Percentiles rank a stretch among this genome's conserved stretches.
These are phyloP conservation scores for Lasiodiplodia theobromae DNA, from an alignment of 2,329 filamentous ascomycete genomes.

Conservation along the genomic window DNA sequence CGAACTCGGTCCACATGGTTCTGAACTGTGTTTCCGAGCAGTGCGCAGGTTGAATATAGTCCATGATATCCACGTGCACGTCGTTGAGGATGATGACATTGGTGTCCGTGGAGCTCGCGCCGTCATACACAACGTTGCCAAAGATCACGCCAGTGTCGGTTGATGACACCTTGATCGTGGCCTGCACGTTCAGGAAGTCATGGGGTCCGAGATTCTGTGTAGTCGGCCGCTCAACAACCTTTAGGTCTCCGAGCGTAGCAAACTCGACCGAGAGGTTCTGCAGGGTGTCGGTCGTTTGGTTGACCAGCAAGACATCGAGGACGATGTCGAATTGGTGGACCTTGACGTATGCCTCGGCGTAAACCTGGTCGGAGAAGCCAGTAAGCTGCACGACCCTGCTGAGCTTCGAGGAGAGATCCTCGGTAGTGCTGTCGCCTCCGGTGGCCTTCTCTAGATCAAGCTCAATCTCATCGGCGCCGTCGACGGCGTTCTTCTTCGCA, in stretches of 20 bases:
- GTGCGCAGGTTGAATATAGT: slow-evolving; percentile 96
- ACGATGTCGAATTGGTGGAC: slow-evolving; percentile 99
- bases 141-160: slow-evolving; percentile 99
- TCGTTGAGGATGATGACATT: slow-evolving; percentile 98
- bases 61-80: slow-evolving; percentile 98
- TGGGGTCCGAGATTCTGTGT: slow-evolving; percentile 95
- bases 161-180: slow-evolving; percentile 96
- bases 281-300: slow-evolving; percentile 94
- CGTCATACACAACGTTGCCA: slow-evolving; percentile 97
- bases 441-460: slow-evolving; percentile 92
- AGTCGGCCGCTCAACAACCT: slow-evolving; percentile 94
- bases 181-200: slow-evolving; percentile 98
- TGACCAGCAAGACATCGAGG: slow-evolving; percentile 93
- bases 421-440: slow-evolving; percentile 81
- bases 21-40: slow-evolving; percentile 99
- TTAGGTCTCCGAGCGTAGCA: slow-evolving; percentile 95
- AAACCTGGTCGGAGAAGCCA: slow-evolving; percentile 97
- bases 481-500: slow-evolving; percentile 84
- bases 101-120: slow-evolving; percentile 86
- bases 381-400: slow-evolving; percentile 96
- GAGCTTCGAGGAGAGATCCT: slow-evolving; percentile 91
- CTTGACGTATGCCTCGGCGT: slow-evolving; percentile 98
- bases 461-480: slow-evolving; percentile 85
- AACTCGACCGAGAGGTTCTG: slow-evolving; percentile 98
- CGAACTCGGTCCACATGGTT: slow-evolving; percentile 99